Evolutionary conservation across 768 basidiomycete species (phyloP).

Genomic region (Leccinum disarticulatum): DNA sequence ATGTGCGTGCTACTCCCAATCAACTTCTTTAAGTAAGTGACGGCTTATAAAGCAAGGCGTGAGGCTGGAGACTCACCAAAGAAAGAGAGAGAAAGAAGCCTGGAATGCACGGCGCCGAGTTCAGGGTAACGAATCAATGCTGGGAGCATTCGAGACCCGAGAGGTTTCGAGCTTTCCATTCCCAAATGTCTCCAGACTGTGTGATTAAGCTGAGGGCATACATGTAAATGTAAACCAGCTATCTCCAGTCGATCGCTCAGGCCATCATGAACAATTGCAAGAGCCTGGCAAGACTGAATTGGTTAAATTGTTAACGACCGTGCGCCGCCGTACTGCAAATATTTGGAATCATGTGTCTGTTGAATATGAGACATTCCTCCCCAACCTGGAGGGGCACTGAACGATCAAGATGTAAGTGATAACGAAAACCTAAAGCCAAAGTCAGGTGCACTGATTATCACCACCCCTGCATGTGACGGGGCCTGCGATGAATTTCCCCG

Average conservation of each 20-base stretch:
- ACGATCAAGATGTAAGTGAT: neutral
- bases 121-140: neutral
- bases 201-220: neutral
- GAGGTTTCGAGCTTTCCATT: no score
- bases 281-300: neutral
- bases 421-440: neutral
- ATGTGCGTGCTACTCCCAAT: neutral
- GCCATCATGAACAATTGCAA: neutral
- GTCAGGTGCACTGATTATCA: neutral
- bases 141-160: neutral
- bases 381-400: neutral
- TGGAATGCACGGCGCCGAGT: neutral
- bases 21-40: neutral
- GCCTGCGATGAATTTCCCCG: neutral
- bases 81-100: neutral
- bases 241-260: neutral
- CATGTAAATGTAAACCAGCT: neutral
- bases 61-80: neutral
- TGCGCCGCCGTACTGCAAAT: neutral
- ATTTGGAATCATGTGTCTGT: neutral
- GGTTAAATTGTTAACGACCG: neutral
- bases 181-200: neutral
- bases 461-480: conserved; percentile 1
- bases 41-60: neutral
- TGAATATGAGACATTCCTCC: neutral